Base-by-base conservation (phyloP, 768 basidiomycete species). In the Agrocybe chaxingu region DNA sequence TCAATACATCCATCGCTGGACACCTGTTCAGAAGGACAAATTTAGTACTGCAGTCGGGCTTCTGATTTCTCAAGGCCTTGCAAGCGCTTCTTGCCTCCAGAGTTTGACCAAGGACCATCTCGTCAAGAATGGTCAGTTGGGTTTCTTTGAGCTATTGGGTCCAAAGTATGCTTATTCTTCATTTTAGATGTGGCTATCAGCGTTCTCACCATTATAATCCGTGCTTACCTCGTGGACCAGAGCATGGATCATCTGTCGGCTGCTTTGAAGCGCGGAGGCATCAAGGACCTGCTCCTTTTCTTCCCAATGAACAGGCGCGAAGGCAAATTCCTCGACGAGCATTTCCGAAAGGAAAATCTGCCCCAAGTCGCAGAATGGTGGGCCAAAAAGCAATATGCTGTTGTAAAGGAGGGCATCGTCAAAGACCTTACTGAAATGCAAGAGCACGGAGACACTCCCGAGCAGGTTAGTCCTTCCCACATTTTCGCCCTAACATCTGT, bases 101-200 rank as follows among this genome's bases (percentile, higher is more conserved):
- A 87, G 79, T 66, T 74, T 98, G 60, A 85, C 87, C 57, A 96
- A 92, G 69, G 96, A 98, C 58, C 94, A 98, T 66, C 81, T 98
- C 57, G 80, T 96, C 66, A 98, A 98, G 74, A 95, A 99, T 56
- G 89, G 92, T 90, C 50, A 54, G 70, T 51, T 47, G 32, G 54
- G 38, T 48, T 19, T 6, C 38, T 37, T 30, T 42, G 38, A 30
- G 51, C 35, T 8, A 13, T 42, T n/a, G 34, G 44, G 48, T 45
- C 8, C 46, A 44, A 35, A 34, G 54, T 47, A 46, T 4, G 42
- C 36, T 18, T 13, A 42, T 13, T 29, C 18, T 18, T 19, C 46
- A 16, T 41, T 16, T 18, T 61, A 95, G 92, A 90, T 62, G 79
- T 92, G 37, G 84, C 92, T 32, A 71, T 92, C 57, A 76, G 72